Evolutionary conservation across 257 asterid genomes (phyloP).

Genomic region (Lithospermum erythrorhizon): DNA sequence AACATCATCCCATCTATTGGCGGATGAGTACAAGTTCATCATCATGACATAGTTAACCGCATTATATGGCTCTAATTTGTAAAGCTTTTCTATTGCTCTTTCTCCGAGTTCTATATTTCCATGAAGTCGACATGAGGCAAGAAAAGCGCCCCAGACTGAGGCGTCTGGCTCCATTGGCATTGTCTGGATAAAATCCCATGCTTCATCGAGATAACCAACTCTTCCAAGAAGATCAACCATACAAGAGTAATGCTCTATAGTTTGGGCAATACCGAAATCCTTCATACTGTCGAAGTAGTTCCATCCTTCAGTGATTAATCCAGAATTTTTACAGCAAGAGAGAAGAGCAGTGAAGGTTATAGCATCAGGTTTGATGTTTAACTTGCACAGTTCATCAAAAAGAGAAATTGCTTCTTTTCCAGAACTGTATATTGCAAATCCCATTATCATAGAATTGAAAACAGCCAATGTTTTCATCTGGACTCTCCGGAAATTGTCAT

Average conservation of each 20-base stretch:
- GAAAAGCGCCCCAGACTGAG: slow-evolving; percentile 53
- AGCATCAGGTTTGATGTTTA: slow-evolving; percentile 37
- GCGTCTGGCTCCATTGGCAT: slow-evolving; percentile 49
- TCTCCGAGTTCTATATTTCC: slow-evolving; percentile 38
- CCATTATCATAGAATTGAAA: slow-evolving; percentile 58
- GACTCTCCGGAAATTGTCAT: slow-evolving; percentile 23
- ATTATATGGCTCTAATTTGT: slow-evolving; percentile 41
- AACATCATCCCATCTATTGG: slow-evolving; percentile 37
- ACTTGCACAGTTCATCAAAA: slow-evolving; percentile 33
- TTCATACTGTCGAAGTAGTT: slow-evolving; percentile 40
- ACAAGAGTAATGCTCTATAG: slow-evolving; percentile 53
- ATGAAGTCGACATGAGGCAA: slow-evolving; percentile 40
- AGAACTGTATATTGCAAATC: slow-evolving; percentile 31
- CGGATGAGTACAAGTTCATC: slow-evolving; percentile 43
- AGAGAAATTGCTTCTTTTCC: slow-evolving; percentile 37
- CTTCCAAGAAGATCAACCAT: slow-evolving; percentile 65
- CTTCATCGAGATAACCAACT: slow-evolving; percentile 55
- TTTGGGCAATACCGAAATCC: slow-evolving; percentile 33
- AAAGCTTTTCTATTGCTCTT: slow-evolving; percentile 40
- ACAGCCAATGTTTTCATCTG: slow-evolving; percentile 31
- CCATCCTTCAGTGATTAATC: slow-evolving; percentile 42
- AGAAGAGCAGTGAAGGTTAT: slow-evolving; percentile 56
- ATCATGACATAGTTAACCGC: slow-evolving; percentile 43
- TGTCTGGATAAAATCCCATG: slow-evolving; percentile 40
- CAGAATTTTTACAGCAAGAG: slow-evolving; percentile 43